These are phyloP conservation scores for Cajanus cajan DNA, from an alignment of 306 rosid species.

Conservation along the genomic window DNA sequence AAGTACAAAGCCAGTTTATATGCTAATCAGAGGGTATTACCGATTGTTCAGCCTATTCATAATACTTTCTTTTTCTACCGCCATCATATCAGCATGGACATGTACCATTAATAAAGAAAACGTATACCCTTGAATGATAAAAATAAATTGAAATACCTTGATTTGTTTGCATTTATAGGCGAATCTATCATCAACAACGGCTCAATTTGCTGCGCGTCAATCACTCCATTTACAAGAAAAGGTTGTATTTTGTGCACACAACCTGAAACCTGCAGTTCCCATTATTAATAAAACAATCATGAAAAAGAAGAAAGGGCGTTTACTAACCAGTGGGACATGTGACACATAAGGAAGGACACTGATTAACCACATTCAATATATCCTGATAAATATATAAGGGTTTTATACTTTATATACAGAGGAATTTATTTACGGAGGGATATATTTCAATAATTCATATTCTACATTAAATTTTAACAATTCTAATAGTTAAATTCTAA, in stretches of 20 bases:
- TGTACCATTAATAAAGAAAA: not conserved
- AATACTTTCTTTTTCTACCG: not conserved
- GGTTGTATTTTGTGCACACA: not conserved
- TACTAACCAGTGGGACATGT: not conserved
- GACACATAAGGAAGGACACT: not conserved
- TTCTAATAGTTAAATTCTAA: no score
- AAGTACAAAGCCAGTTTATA: not conserved
- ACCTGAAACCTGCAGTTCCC: not conserved
- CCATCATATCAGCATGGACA: not conserved
- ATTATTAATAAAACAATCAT: not conserved
- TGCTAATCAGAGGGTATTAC: not conserved
- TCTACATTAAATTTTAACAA: no score
- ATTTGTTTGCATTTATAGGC: not conserved
- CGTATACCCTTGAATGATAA: not conserved
- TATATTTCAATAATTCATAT: no score
- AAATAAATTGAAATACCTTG: not conserved
- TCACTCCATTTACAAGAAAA: not conserved
- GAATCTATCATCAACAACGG: not conserved
- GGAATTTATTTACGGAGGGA: no score
- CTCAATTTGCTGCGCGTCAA: not conserved
- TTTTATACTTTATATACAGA: no score
- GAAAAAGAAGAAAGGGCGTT: not conserved
- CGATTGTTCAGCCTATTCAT: not conserved
- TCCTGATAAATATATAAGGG: not conserved
- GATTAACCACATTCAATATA: not conserved